Evolutionary conservation across 495 filamentous ascomycete genomes (phyloP), one percentile per base, ranked within the genome.

Genomic region (Aspergillus biplanus): DNA sequence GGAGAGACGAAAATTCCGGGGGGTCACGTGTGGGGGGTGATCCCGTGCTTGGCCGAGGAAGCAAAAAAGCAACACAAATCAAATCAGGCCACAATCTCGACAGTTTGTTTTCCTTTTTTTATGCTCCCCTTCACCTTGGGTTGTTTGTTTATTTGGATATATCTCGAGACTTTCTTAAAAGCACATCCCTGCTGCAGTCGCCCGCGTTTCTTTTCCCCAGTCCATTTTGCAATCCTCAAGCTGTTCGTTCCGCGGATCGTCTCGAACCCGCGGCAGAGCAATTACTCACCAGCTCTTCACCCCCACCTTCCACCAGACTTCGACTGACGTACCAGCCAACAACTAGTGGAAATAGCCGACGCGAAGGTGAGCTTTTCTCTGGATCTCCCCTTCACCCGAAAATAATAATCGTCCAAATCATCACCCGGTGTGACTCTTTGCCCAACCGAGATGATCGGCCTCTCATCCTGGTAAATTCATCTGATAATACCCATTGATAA

Each of bases 11-110:
- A 52, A 46, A 57, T 49, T 58, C 53, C 62, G 66, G 62, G 65
- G 63, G 64, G 73, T 73, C 69, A 73, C 71, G 72, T 73, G 73
- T 68, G 65, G 66, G 58, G 68, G 65, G 65, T 21, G 54, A 50
- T 65, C 62, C 67, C 64, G 67, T 65, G 65, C 65, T 56, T 61
- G 61, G 61, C 69, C 67, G 67, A 70, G 62, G 61, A 44, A 54
- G 21, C 12, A n/a, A 53, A 37, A 59, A 32, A 46, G 7, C 16
- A 56, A 56, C 18, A 49, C 9, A 31, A 50, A 63, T 58, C 57
- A 61, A 21, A 44, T 5, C n/a, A 44, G n/a, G 11, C 21, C 21
- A 27, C 21, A 27, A 27, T 27, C 21, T 27, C 21, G 21, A 27
- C 21, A 27, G 2, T 27, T 27, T 27, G 21, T 27, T 27, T 27